Evolutionary conservation across 2,329 filamentous ascomycete genomes (phyloP).

Genomic region (Stemphylium lycopersici): DNA sequence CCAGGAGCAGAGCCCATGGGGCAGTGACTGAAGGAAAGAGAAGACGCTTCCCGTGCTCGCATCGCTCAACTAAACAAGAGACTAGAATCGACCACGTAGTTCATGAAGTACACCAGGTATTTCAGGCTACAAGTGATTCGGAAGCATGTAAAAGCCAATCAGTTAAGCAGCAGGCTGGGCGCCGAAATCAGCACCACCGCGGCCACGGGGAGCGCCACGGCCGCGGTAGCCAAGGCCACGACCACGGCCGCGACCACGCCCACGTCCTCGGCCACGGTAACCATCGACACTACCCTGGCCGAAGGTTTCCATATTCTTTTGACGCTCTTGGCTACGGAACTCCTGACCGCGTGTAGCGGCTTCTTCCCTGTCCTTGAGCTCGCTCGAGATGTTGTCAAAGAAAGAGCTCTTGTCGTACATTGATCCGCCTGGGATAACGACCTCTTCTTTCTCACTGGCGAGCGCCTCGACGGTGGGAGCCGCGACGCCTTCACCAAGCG

Average conservation of each 20-base stretch:
- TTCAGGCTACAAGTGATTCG: neutral
- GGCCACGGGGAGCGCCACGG: constrained; percentile 48
- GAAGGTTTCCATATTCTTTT: constrained; percentile 96
- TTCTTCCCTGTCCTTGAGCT: constrained; percentile 85
- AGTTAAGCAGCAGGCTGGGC: constrained; percentile 32
- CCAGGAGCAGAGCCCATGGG: constrained; percentile 18
- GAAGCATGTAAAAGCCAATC: neutral
- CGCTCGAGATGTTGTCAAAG: constrained; percentile 98
- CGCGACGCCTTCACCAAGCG: constrained; percentile 57
- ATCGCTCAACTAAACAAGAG: constrained; percentile 10
- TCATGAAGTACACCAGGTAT: neutral
- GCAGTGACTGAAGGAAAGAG: constrained; percentile 17
- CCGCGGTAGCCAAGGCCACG: constrained; percentile 55
- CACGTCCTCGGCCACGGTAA: constrained; percentile 76
- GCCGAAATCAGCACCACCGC: constrained; percentile 34
- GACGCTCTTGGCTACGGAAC: constrained; percentile 91
- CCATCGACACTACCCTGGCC: constrained; percentile 94
- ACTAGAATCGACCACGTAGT: constrained; percentile 1
- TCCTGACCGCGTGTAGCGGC: constrained; percentile 73
- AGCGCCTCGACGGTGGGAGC: constrained; percentile 40
- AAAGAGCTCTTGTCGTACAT: constrained; percentile 89
- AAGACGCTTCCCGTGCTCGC: constrained; percentile 2
- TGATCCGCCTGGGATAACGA: constrained; percentile 52
- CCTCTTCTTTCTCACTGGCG: constrained; percentile 53
- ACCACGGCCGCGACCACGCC: constrained; percentile 67